A percentile compares a stretch with the other conserved stretches of the same genome.
phyloP scores from a whole-genome alignment of 2,329 filamentous ascomycete species.

The Curvularia lunata region DNA sequence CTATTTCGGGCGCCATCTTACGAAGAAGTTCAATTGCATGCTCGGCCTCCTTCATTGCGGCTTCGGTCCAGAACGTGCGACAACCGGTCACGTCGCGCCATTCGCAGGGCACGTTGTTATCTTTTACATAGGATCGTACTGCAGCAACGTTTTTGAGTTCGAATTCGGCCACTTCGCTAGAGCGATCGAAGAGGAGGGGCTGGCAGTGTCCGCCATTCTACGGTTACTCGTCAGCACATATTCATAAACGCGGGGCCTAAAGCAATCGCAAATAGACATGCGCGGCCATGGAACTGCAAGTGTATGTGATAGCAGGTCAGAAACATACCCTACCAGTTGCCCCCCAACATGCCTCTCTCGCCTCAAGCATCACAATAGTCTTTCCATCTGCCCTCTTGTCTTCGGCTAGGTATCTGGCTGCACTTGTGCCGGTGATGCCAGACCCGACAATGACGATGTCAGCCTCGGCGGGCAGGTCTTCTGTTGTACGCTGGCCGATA shows the following conservation, averaged over 20 bases:
- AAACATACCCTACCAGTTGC: conserved; percentile 76
- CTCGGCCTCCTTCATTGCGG: conserved; percentile 61
- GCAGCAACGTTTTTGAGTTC: conserved; percentile 72
- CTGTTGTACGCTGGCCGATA: conserved; percentile 71
- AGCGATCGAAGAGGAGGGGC: conserved; percentile 68
- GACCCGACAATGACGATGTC: conserved; percentile 77
- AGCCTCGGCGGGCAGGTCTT: conserved; percentile 64
- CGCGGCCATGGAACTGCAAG: neutral
- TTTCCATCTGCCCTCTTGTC: conserved; percentile 53
- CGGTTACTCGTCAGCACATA: conserved; percentile 12
- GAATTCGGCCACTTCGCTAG: conserved; percentile 70
- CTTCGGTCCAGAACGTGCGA: conserved; percentile 65
- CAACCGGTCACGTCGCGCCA: conserved; percentile 69
- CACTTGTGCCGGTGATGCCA: conserved; percentile 77
- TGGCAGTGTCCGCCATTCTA: conserved; percentile 72
- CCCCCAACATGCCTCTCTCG: conserved; percentile 79
- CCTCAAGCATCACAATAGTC: conserved; percentile 75
- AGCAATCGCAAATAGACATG: neutral
- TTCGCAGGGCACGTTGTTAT: conserved; percentile 70
- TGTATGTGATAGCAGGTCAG: neutral
- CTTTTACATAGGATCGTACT: conserved; percentile 63
- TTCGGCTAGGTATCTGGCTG: conserved; percentile 66
- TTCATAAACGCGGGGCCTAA: neutral
- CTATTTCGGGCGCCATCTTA: conserved; percentile 63
- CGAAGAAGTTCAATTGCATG: conserved; percentile 60